phyloP scores from a whole-genome alignment of 2,329 filamentous ascomycete species.

The Fusarium abutilonis region DNA sequence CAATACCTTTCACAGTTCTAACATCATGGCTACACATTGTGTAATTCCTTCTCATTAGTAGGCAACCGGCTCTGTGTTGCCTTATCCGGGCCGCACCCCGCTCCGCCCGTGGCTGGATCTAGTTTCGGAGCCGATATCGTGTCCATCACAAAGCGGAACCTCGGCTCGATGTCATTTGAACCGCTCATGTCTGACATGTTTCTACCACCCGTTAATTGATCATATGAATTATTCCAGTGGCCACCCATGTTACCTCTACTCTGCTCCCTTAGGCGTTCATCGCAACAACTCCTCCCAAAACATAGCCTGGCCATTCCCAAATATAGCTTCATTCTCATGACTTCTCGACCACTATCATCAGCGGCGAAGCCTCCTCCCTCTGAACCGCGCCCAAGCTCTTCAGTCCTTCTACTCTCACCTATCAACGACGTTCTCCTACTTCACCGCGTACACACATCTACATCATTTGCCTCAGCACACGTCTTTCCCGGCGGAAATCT shows the following conservation, averaged over 20 bases:
- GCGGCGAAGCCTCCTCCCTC: slow-evolving; percentile 44
- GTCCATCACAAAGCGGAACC: slow-evolving; percentile 33
- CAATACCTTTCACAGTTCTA: too few relatives aligned
- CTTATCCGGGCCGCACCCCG: slow-evolving; percentile 8
- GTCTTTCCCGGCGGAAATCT: slow-evolving; percentile 95
- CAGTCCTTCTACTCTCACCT: slow-evolving; percentile 85
- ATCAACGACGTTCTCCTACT: slow-evolving; percentile 88
- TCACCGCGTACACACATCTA: slow-evolving; percentile 83
- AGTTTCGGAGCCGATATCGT: slow-evolving; percentile 29
- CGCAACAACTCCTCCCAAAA: slow-evolving; percentile 13
- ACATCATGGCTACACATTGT: too few relatives aligned
- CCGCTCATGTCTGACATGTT: slow-evolving; percentile 35
- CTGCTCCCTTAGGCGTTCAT: slow-evolving; percentile 24
- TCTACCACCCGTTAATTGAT: slow-evolving; percentile 1
- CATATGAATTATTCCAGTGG: not conserved
- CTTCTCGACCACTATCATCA: slow-evolving; percentile 25
- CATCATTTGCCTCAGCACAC: slow-evolving; percentile 88
- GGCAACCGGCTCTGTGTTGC: not conserved
- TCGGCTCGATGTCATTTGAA: slow-evolving; percentile 38
- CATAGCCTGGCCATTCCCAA: slow-evolving; percentile 1
- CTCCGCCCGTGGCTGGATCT: not conserved
- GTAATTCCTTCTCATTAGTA: not conserved
- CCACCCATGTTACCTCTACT: slow-evolving; percentile 31
- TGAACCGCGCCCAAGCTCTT: slow-evolving; percentile 73
- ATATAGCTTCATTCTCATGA: slow-evolving; percentile 29